phyloP scores from a whole-genome alignment of 352 stramenopile species.

The Phytophthora ohioensis region DNA sequence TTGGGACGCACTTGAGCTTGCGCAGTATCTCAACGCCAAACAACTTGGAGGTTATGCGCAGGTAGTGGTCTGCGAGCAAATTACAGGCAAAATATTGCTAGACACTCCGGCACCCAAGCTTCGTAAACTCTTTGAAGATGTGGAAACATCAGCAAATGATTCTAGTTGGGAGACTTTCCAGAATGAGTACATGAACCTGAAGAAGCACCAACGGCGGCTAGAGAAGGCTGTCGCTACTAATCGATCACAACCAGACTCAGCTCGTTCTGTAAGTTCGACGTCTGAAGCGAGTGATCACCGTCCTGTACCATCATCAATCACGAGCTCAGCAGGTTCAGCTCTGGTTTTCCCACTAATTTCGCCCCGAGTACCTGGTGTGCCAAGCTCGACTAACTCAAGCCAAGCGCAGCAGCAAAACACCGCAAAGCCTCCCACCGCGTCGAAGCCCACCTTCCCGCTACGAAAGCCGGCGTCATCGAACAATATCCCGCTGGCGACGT shows the following conservation, averaged over 20 bases:
- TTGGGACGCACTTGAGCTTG: slow-evolving; percentile 71
- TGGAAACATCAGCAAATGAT: slow-evolving; percentile 40
- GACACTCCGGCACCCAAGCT: slow-evolving; percentile 55
- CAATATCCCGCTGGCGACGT: slow-evolving; percentile 57
- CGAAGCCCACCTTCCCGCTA: slow-evolving; percentile 23
- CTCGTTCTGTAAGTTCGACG: slow-evolving; percentile 26
- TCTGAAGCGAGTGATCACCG: slow-evolving; percentile 13
- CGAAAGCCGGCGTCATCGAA: slow-evolving; percentile 40
- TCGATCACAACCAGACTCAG: slow-evolving; percentile 19
- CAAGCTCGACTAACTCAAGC: background rate
- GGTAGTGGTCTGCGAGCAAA: slow-evolving; percentile 65
- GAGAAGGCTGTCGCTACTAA: slow-evolving; percentile 32
- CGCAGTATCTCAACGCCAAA: slow-evolving; percentile 60
- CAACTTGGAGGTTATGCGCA: slow-evolving; percentile 60
- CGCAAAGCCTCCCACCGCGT: slow-evolving; percentile 15
- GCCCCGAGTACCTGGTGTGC: slow-evolving; percentile 13
- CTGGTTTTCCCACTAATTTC: slow-evolving; percentile 50
- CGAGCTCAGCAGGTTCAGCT: slow-evolving; percentile 22
- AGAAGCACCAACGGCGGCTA: slow-evolving; percentile 54
- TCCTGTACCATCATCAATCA: slow-evolving; percentile 17
- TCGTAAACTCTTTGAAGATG: slow-evolving; percentile 49
- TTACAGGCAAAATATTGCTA: slow-evolving; percentile 66
- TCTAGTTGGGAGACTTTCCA: slow-evolving; percentile 64
- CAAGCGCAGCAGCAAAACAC: slow-evolving; percentile 11
- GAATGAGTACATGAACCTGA: slow-evolving; percentile 45